Evolutionary conservation across 352 stramenopile genomes (phyloP), one percentile per base, ranked within the genome.

Genomic region (Phytopythium aichiense): DNA sequence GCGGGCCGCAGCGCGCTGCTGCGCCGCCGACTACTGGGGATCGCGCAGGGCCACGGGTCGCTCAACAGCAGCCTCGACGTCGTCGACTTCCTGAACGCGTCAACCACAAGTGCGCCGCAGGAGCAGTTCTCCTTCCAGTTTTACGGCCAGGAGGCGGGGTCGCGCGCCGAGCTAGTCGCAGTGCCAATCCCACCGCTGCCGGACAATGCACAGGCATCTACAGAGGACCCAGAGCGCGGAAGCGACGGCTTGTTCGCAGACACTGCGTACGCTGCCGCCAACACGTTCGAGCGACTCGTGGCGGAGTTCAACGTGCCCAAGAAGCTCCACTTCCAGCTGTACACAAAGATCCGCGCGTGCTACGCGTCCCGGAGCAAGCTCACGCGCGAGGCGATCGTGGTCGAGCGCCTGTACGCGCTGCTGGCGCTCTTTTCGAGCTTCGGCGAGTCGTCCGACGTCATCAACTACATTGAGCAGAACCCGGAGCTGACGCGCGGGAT

Each of bases 381-480:
- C 16, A 55, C 71, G 0, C 68, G 74, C 0, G 87, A 94, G 67
- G 73, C 71, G 50, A 64, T 78, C 35, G 69, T 91, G 11, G 64
- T 94, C n/a, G 80, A 92, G 58, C 75, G 79, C 40, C 50, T 96
- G 40, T 64, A 91, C 45, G 80, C 85, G 37, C 56, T 94, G 18
- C 40, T 92, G 31, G 81, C 73, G 28, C 72, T 96, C 33, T 94
- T 93, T 64, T 87, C 86, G 30, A 71, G 84, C 7, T 92, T 91
- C 42, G 83, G 79, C 53, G 84, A 94, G 52, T 71, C 84, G 9
- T 79, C 74, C 56, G 84, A 96, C 51, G 82, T 93, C 33, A 87
- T 77, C 12, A 87, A 74, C 67, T 91, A 91, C 60, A 74, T 94
- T 43, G 84, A 94, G 52, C 70, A 88, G 33, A 86, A 93, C 68